Evolutionary conservation across 495 filamentous ascomycete species (phyloP).

Genomic region (Penicillium ucsense): DNA sequence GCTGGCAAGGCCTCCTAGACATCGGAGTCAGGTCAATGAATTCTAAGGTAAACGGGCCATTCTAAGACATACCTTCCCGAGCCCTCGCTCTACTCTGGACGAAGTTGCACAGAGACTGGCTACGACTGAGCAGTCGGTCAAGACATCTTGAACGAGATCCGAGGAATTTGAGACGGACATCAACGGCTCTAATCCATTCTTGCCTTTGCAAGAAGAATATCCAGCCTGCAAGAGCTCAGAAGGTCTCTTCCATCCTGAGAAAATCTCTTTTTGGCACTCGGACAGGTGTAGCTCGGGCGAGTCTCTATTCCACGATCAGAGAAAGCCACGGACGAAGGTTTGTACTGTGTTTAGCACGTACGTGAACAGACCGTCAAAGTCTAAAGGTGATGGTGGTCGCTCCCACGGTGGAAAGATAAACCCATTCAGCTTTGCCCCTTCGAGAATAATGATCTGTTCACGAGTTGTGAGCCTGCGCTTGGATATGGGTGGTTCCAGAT

Average conservation of each 20-base stretch:
- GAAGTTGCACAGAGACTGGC: slow-evolving; percentile 84
- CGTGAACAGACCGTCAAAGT: slow-evolving; percentile 48
- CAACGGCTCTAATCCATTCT: slow-evolving; percentile 17
- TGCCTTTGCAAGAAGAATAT: slow-evolving; percentile 2
- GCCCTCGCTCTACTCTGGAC: slow-evolving; percentile 51
- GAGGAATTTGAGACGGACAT: slow-evolving; percentile 47
- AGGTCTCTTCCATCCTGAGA: slow-evolving; percentile 76
- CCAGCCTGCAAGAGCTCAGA: slow-evolving; percentile 36
- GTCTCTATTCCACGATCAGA: slow-evolving; percentile 45
- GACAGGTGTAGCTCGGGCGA: slow-evolving; percentile 59
- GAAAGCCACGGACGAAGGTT: slow-evolving; percentile 8
- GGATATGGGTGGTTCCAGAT: slow-evolving; percentile 31
- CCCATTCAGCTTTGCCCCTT: slow-evolving; percentile 69
- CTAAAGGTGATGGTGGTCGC: slow-evolving; percentile 38
- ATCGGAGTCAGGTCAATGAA: slow-evolving; percentile 12
- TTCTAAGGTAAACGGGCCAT: not conserved
- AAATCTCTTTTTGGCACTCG: slow-evolving; percentile 53
- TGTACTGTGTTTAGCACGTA: slow-evolving; percentile 25
- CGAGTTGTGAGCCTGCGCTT: slow-evolving; percentile 54
- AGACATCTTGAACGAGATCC: slow-evolving; percentile 87
- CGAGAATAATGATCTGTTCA: slow-evolving; percentile 71
- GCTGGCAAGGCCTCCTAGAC: slow-evolving; percentile 55
- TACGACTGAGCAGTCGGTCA: slow-evolving; percentile 94
- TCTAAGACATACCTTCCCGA: slow-evolving; percentile 39
- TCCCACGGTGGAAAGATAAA: slow-evolving; percentile 78